phyloP scores from a whole-genome alignment of 2,329 filamentous ascomycete species.

The Fusarium oxysporum region DNA sequence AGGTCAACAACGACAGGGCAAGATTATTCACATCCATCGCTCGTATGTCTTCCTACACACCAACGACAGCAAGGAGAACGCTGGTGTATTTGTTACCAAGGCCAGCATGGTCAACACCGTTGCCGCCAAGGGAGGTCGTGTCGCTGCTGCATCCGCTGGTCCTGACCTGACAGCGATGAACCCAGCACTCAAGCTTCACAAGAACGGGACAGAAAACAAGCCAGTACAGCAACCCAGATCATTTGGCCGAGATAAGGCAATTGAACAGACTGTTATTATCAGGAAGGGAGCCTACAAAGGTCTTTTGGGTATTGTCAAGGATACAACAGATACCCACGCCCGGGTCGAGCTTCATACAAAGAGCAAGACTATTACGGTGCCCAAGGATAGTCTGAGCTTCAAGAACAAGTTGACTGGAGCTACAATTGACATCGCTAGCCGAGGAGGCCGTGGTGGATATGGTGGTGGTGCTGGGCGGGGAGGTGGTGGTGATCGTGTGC shows the following conservation, averaged over 20 bases:
- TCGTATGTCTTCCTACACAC: conserved; percentile 93
- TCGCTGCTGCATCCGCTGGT: conserved; percentile 65
- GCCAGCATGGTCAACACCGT: conserved; percentile 88
- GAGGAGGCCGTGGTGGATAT: conserved; percentile 59
- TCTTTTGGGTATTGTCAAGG: conserved; percentile 93
- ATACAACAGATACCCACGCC: conserved; percentile 86
- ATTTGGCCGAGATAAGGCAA: conserved; percentile 83
- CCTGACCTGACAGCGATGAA: conserved; percentile 93
- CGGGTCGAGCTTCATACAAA: conserved; percentile 95
- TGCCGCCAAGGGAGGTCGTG: conserved; percentile 91
- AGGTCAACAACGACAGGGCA: conserved; percentile 86
- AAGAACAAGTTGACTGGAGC: conserved; percentile 86
- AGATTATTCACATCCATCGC: conserved; percentile 92
- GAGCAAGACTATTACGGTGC: conserved; percentile 88
- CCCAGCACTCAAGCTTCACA: conserved; percentile 82
- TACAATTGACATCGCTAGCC: conserved; percentile 76
- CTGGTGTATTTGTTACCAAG: conserved; percentile 88
- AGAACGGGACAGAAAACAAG: conserved; percentile 64
- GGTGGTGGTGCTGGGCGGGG: conserved; percentile 58
- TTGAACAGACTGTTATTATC: conserved; percentile 93
- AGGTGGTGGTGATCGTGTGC: conserved; percentile 59
- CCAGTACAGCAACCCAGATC: conserved; percentile 74
- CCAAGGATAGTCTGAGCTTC: conserved; percentile 83
- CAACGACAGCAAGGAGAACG: conserved; percentile 85
- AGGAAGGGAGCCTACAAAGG: conserved; percentile 92